Base-by-base conservation (phyloP, 192 early-diverging fungal species). In the Umbelopsis sp. region DNA sequence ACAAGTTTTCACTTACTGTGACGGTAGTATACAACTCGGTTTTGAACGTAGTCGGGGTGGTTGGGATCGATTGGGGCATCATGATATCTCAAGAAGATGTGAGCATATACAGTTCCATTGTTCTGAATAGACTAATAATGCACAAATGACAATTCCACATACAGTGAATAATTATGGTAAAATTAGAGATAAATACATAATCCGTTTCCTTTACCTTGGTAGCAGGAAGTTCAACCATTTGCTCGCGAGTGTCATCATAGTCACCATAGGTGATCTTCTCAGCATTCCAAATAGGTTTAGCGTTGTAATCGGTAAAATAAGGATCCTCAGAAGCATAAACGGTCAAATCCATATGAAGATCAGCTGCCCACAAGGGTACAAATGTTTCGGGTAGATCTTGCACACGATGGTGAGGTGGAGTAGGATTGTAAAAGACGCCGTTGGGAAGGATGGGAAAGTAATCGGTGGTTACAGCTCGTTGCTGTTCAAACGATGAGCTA, bases 91-190 rank as follows among this genome's bases (percentile, higher is more conserved):
- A 89, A 72, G 83, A 84, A 89, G n/a, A 89, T 79, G 45, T 89
- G 88, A 31, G 88, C 88, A 54, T 84, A 89, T 0, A 87, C 65
- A 14, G 88, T 83, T 43, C 84, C 86, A 66, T 89, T 89, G 36
- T 85, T 70, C 70, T 83, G 83, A 3, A 88, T 77, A 67, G 80
- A 69, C 86, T 84, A 65, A 26, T 38, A 26, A 31, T 24, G 65
- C 74, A 49, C 20, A 31, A 56, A 41, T 11, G 12, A 11, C 38
- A 1, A 41, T 4, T 41, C 38, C 38, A 41, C 38, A 41, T n/a
- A 41, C 38, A 41, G 0, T 11, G 12, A 38, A 41, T n/a, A n/a
- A n/a, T n/a, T n/a, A n/a, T n/a, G n/a, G n/a, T n/a, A n/a, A n/a
- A n/a, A n/a, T n/a, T n/a, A n/a, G n/a, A n/a, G n/a, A n/a, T n/a